Conservation (phyloP, 2,329 filamentous ascomycete genomes). For the Xylaria sp. region DNA sequence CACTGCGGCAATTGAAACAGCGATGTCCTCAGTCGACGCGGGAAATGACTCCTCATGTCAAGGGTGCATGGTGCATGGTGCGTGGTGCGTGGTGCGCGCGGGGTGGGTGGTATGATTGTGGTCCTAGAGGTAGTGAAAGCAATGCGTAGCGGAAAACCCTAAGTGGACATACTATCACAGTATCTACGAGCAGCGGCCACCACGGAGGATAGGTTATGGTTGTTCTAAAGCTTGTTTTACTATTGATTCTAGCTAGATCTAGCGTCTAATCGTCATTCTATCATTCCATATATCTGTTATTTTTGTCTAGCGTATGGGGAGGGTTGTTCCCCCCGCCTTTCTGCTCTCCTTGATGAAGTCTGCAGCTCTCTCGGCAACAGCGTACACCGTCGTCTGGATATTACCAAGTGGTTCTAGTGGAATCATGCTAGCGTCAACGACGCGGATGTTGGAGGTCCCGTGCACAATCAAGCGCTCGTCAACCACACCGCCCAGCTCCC, state of each 20-base stretch:
- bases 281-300: not conserved
- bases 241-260: not conserved
- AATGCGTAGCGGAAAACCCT: not conserved
- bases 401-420: conserved; percentile 33
- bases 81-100: no score
- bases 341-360: conserved; percentile 33
- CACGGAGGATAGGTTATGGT: not conserved
- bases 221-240: not conserved
- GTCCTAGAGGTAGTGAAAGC: not conserved
- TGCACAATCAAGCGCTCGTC: conserved; percentile 49
- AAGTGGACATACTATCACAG: not conserved
- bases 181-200: no score
- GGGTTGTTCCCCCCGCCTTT: not conserved
- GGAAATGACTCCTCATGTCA: no score
- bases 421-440: conserved; percentile 35
- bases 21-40: no score
- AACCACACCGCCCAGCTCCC: conserved; percentile 52
- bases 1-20: not conserved
- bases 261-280: not conserved
- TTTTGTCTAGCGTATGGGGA: not conserved
- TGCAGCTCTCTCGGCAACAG: conserved; percentile 32
- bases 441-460: conserved; percentile 46
- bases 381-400: conserved; percentile 34
- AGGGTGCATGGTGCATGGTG: no score
- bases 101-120: no score